Evolutionary conservation across 2,329 filamentous ascomycete species (phyloP), one percentile per base, ranked within the genome.

Genomic region (Eurotiales sp.): DNA sequence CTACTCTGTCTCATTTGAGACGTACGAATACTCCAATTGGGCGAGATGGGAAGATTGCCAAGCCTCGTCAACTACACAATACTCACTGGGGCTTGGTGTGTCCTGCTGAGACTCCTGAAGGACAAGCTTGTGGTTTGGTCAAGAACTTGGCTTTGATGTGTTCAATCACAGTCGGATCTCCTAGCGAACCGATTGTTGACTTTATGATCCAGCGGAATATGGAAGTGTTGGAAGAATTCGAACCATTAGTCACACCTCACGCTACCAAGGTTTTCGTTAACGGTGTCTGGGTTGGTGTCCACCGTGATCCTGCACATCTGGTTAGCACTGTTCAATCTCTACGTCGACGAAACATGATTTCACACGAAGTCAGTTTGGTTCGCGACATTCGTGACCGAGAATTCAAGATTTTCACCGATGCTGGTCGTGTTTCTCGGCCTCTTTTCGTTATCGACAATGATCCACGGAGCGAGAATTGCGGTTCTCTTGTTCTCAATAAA

Each of bases 81-180:
- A 97, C 92, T 6, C 93, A 99, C 67, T 99, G 93, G 93, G 93
- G 93, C 56, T 76, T 97, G 61, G 92, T 99, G 15, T 99, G 93
- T 70, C 93, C 93, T 25, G 92, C 93, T 25, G 93, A 99, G 70
- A 99, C 93, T 14, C 93, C 93, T 21, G 93, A 99, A 81, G 93
- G 93, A 57, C 93, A 99, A 70, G 93, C 93, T 72, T 99, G 93
- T 76, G 93, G 93, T 74, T 77, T 99, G 58, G 93, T 99, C 71
- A 99, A 99, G 79, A 99, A 99, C 65, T 67, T 99, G 67, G 91
- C 93, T 5, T 79, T 99, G 47, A 97, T 99, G 92, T 97, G 93
- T 67, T 96, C 95, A 63, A 91, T 99, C 65, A 96, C 90, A 63
- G 91, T 97, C 45, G 92, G 92, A 62, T 95, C 90, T 25, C 90